Conservation (phyloP, 1,284 basidiomycete genomes). For the Rhodotorula sp. region DNA sequence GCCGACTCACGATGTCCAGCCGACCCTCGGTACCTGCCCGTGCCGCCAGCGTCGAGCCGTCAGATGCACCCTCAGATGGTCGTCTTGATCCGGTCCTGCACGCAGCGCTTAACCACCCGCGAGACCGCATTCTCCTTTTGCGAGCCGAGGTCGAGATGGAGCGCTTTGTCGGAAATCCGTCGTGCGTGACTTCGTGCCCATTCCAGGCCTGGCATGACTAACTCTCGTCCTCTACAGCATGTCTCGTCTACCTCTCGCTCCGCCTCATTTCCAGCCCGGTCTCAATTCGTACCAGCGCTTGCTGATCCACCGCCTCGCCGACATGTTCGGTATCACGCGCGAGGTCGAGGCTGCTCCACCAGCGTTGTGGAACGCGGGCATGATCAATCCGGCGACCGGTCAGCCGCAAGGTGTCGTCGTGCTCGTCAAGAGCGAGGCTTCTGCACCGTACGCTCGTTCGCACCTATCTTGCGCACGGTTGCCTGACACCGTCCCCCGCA, state of each 20-base stretch:
- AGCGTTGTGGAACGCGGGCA: conserved; percentile 21
- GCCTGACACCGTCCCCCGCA: not conserved
- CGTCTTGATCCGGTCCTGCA: conserved; percentile 28
- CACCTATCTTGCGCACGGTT: not conserved
- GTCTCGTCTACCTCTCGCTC: conserved; percentile 35
- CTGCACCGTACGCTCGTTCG: conserved; percentile 19
- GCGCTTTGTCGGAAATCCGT: conserved; percentile 24
- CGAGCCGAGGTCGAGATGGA: conserved; percentile 40
- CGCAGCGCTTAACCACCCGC: conserved; percentile 21
- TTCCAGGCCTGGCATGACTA: not conserved
- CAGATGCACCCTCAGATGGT: not conserved
- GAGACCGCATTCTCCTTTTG: conserved; percentile 34
- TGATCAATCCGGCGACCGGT: conserved; percentile 26
- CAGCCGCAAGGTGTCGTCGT: conserved; percentile 40
- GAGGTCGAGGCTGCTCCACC: conserved; percentile 40
- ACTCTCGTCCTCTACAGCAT: conserved; percentile 1
- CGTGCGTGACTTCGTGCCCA: conserved; percentile 9
- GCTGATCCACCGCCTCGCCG: conserved; percentile 44
- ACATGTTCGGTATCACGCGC: conserved; percentile 43
- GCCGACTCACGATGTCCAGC: not conserved
- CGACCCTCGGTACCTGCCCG: not conserved
- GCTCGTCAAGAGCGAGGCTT: conserved; percentile 42
- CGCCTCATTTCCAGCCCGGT: conserved; percentile 36
- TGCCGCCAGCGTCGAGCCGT: not conserved
- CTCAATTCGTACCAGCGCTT: conserved; percentile 47